Base-by-base conservation (phyloP, 208 protist genomes). In the Trypanosoma grayi region DNA sequence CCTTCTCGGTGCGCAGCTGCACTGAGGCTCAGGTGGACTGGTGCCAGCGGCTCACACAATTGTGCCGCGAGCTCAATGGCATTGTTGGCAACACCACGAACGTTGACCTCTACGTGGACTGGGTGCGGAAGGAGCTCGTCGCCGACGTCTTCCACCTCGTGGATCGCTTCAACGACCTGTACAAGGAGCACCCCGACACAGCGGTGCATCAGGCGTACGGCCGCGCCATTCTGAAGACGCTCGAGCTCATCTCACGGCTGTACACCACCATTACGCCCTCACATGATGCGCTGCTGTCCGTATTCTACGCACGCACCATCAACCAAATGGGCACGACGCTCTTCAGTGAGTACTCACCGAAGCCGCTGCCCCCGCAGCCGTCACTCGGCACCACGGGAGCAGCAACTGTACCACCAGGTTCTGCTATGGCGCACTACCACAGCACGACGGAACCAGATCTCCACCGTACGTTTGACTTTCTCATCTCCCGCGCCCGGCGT, bases 11-110 rank as follows among this genome's bases (percentile, higher is more conserved):
- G 14, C 81, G 87, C 33, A 75, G 62, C 62, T 84, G 50, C 67
- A 94, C 84, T 2, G 84, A 90, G 69, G 70, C 73, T 27, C 87
- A 94, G 67, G 87, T 92, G 52, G 79, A 89, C 64, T 94, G 84
- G 85, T 84, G 79, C 60, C 87, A 90, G 57, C 69, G 79, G 36
- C 68, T 94, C 36, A 45, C 65, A 31, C 53, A 85, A 37, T 75
- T 94, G 9, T 68, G 75, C 13, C 65, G 25, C 4, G 84, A 92
- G 67, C 69, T 94, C n/a, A 70, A 78, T 18, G 73, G 72, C 18
- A 22, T 83, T 41, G 81, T 79, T 10, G 45, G 55, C 24, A 77
- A 85, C 58, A 72, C 65, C 7, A 57, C 57, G 8, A 92, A 90
- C 72, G 73, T 94, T 59, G 72, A 77, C 16, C 25, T 75, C 24